Evolutionary conservation across 352 stramenopile genomes (phyloP), one percentile per base, ranked within the genome.

Genomic region (Globisporangium nunn): DNA sequence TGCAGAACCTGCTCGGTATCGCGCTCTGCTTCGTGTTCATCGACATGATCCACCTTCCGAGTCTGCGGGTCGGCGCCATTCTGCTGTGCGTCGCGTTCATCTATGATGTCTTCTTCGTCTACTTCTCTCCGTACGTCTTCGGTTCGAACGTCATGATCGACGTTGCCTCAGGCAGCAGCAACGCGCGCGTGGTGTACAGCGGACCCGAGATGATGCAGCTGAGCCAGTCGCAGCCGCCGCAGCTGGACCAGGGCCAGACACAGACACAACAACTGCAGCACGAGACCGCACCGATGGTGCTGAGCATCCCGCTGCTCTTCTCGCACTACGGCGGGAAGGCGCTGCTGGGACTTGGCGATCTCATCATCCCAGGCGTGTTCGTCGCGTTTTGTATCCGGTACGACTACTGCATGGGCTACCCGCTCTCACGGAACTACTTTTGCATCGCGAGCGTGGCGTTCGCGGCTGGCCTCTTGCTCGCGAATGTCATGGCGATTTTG

Each of bases 91-190:
- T 97, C 39, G 92, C 92, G 1, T 98, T 98, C 60, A 85, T 89
- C 56, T 98, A 98, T 70, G 95, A 98, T 65, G 93, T 98, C 47
- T 98, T 98, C 67, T 98, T 98, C 71, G 93, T 98, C 43, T 98
- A 98, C 72, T 50, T 98, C 12, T 97, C 88, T 33, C 95, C 95
- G 4, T 74, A 87, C 15, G 68, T 97, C 49, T 96, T 97, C 62
- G 78, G 81, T 18, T 80, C 71, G 29, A 93, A 71, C 50, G 85
- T 98, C 47, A 98, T 98, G 94, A 84, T 97, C 49, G 91, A 95
- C 58, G 94, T 98, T 2, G 94, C 94, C 0, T 97, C 92, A 4
- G 87, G 78, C 23, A 88, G 88, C 6, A n/a, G 68, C 74, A 39
- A 76, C 79, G 18, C 81, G 74, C 29, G 35, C 35, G 35, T 41